A percentile compares a stretch with the other conserved stretches of the same genome.
Conservation (phyloP, 441 rosid species). For the Theobroma grandiflorum region DNA sequence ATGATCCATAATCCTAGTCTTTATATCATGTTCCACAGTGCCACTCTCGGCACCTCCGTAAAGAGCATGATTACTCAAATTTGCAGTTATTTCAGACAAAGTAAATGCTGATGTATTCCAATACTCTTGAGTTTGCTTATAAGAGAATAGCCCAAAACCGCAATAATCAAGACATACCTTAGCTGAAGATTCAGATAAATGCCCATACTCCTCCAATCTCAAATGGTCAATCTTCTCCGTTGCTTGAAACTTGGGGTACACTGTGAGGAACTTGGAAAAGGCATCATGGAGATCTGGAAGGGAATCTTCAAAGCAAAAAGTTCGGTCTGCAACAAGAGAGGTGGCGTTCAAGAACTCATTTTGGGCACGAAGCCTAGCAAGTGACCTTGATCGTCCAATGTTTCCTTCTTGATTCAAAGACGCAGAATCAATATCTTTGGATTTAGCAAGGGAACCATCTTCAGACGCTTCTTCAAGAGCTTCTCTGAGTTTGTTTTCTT, state of each 20-base stretch:
- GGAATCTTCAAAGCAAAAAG: constrained; percentile 50
- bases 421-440: constrained; percentile 61
- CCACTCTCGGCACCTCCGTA: constrained; percentile 69
- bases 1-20: constrained; percentile 69
- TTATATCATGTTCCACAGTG: constrained; percentile 64
- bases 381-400: constrained; percentile 69
- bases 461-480: constrained; percentile 78
- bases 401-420: constrained; percentile 48
- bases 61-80: constrained; percentile 65
- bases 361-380: constrained; percentile 68
- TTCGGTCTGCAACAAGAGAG: constrained; percentile 60
- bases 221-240: constrained; percentile 61
- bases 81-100: constrained; percentile 72
- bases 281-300: constrained; percentile 58
- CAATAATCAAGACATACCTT: constrained; percentile 82
- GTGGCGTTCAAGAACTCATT: constrained; percentile 69
- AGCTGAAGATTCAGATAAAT: constrained; percentile 50
- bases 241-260: constrained; percentile 68
- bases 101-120: constrained; percentile 69
- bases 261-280: constrained; percentile 53
- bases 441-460: constrained; percentile 63
- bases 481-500: constrained; percentile 66
- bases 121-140: constrained; percentile 57
- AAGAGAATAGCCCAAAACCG: constrained; percentile 72
- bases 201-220: constrained; percentile 60